Evolutionary conservation across 2,329 filamentous ascomycete genomes (phyloP), one percentile per base, ranked within the genome.

Genomic region (Coccinonectria pachysandricola): DNA sequence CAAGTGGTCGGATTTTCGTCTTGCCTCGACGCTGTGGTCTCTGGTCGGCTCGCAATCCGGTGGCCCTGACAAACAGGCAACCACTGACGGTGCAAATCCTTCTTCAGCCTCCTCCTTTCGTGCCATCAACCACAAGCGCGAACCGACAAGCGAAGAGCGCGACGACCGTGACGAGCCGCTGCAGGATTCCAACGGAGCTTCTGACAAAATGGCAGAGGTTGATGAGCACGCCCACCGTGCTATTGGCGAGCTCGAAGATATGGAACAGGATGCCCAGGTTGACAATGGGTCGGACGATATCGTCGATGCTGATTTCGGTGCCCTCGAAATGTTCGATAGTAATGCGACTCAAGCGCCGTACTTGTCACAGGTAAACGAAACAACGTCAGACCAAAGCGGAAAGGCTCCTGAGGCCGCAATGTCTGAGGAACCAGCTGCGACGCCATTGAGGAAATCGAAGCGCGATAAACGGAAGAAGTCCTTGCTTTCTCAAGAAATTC

Each of bases 301-400:
- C 13, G 37, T 40, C 12, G 51, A 54, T 21, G 38, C 37, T 19
- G 49, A 55, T 26, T 56, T 56, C 30, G 54, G 53, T 12, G 28
- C 49, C 13, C 46, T 57, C 26, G 50, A 56, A 24, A 52, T 57
- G 43, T 57, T 57, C 27, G 51, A 57, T 32, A 57, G 53, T 42
- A 56, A 53, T 35, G 36, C 47, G 24, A 39, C 45, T 22, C 39
- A 46, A 21, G 37, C 39, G 9, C 45, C 49, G n/a, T 49, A 47
- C 24, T 46, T 50, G 6, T 50, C 52, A 6, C 47, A 50, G 26
- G 20, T 38, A 6, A 30, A 41, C 15, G 26, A 31, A 12, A 20
- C 28, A 13, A 15, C 35, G 6, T 36, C 36, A 12, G 35, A 34
- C 4, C 17, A 24, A 5, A 20, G 12, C 21, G 33, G 32, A 16